Evolutionary conservation across 441 rosid species (phyloP).

Genomic region (Viola pubescens): DNA sequence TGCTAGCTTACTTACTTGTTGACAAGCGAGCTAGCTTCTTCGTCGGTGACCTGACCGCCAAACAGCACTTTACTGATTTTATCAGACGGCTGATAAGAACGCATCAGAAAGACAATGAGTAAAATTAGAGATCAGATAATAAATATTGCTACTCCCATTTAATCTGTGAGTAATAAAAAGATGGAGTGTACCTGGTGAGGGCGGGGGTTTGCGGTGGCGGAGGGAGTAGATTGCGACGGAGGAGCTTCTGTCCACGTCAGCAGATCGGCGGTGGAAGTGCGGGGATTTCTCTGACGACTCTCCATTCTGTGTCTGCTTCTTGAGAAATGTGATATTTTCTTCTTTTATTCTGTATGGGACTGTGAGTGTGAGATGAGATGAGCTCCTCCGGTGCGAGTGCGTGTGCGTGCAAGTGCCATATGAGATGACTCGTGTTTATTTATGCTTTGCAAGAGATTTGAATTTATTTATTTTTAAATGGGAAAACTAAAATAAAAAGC

Average conservation of each 20-base stretch:
- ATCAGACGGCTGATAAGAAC: slow-evolving; percentile 68
- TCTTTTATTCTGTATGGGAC: no score
- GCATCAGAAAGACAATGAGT: neutral
- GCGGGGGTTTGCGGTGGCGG: slow-evolving; percentile 45
- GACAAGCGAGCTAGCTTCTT: slow-evolving; percentile 77
- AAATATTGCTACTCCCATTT: neutral
- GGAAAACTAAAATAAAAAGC: no score
- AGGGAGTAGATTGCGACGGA: slow-evolving; percentile 40
- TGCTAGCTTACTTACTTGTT: slow-evolving; percentile 35
- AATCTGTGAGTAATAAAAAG: neutral
- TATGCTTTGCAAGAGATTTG: no score
- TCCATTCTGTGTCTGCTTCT: slow-evolving; percentile 40
- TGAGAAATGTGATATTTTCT: no score
- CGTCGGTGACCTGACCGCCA: slow-evolving; percentile 97
- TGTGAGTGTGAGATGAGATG: no score
- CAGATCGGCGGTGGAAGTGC: slow-evolving; percentile 94
- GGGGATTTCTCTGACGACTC: slow-evolving; percentile 85
- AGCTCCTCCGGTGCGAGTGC: no score
- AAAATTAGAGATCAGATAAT: neutral
- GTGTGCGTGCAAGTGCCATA: no score
- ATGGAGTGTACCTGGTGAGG: slow-evolving; percentile 43
- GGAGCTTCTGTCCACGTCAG: slow-evolving; percentile 91
- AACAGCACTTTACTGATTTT: slow-evolving; percentile 90
- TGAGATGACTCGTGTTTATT: no score
- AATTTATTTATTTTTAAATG: no score